Percentiles rank a stretch among this genome's conserved stretches.
These are phyloP conservation scores for Epichloe coenophiala DNA, from an alignment of 2,329 filamentous ascomycete species.

Conservation along the genomic window DNA sequence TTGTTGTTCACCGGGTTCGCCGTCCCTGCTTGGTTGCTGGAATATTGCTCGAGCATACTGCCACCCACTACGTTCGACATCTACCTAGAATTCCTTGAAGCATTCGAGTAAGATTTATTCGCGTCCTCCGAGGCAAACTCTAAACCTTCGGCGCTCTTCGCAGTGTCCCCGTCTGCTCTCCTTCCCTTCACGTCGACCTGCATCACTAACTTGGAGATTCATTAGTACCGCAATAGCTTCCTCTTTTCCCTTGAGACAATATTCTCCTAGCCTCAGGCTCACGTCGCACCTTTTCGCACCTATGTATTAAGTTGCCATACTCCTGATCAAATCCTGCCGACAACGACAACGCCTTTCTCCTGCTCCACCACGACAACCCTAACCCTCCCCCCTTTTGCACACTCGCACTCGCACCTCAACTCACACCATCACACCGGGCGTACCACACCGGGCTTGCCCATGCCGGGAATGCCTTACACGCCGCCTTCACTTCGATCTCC, in stretches of 20 bases:
- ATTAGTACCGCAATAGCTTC: background rate
- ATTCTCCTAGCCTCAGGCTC: background rate
- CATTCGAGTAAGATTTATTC: constrained; percentile 1
- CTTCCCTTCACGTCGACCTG: background rate
- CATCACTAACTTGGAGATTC: background rate
- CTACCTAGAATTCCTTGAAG: background rate
- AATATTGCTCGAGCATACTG: constrained; percentile 23
- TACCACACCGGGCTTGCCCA: constrained; percentile 10
- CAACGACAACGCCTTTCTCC: background rate
- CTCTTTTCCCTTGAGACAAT: background rate
- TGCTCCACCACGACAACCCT: background rate
- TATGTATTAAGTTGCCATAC: constrained; percentile 1
- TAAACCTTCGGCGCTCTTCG: background rate
- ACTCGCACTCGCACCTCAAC: background rate
- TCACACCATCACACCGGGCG: constrained; percentile 8
- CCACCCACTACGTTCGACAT: background rate
- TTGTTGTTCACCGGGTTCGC: background rate
- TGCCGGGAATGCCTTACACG: constrained; percentile 70
- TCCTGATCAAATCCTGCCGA: background rate
- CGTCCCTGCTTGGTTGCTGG: constrained; percentile 21
- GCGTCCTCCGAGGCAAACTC: background rate
- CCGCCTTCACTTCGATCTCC: constrained; percentile 58
- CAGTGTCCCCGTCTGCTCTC: background rate
- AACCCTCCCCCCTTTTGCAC: too few relatives aligned
- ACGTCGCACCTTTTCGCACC: background rate